Evolutionary conservation across 2,329 filamentous ascomycete species (phyloP).

Genomic region (Scedosporium boydii): DNA sequence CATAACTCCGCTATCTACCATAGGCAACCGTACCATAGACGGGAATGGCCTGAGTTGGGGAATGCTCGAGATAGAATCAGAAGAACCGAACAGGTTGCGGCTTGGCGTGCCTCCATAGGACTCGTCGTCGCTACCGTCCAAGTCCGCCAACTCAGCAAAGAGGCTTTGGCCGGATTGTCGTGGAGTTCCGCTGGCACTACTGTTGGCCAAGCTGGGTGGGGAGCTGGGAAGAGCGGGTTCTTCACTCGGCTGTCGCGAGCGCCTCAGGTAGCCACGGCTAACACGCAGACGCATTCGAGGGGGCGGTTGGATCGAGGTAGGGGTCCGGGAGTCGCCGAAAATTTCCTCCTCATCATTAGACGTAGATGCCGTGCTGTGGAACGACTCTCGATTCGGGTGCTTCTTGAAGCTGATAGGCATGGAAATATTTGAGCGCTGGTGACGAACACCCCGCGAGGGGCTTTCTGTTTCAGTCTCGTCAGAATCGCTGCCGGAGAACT

Average conservation of each 20-base stretch:
- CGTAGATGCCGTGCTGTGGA: constrained; percentile 81
- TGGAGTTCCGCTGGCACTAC: constrained; percentile 38
- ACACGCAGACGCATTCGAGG: constrained; percentile 61
- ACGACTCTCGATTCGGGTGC: constrained; percentile 54
- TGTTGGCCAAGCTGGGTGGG: constrained; percentile 45
- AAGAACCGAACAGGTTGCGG: constrained; percentile 36
- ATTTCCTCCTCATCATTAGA: constrained; percentile 68
- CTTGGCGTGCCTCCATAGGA: constrained; percentile 50
- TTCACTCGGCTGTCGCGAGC: constrained; percentile 52
- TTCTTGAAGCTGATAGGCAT: constrained; percentile 21
- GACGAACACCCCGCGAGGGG: constrained; percentile 32
- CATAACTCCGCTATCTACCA: constrained; percentile 53
- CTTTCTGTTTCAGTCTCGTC: constrained; percentile 75
- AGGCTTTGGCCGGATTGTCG: constrained; percentile 61
- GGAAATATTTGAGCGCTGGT: constrained; percentile 28
- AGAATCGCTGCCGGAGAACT: constrained; percentile 64
- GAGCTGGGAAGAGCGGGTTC: constrained; percentile 49
- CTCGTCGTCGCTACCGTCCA: constrained; percentile 67
- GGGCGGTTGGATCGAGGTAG: constrained; percentile 40
- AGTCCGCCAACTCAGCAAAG: constrained; percentile 79
- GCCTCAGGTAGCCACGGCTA: constrained; percentile 52
- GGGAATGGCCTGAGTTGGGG: constrained; percentile 40
- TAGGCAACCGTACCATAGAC: constrained; percentile 38
- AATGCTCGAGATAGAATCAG: constrained; percentile 33
- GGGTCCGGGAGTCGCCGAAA: constrained; percentile 41